Conservation (phyloP, 768 basidiomycete species). For the Tephrocybe sp. region DNA sequence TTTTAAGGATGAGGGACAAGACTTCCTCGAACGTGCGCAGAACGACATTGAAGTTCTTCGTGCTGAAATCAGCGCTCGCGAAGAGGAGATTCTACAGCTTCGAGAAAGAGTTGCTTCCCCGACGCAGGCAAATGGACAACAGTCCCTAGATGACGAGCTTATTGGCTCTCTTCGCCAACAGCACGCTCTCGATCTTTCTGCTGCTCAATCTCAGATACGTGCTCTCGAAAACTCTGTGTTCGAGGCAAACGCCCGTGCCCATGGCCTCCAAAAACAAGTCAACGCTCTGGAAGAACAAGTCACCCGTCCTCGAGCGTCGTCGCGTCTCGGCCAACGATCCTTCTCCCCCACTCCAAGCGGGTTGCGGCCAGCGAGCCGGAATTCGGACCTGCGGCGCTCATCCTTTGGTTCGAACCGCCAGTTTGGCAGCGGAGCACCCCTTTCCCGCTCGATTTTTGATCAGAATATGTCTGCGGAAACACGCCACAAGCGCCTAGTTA, state of each 20-base stretch:
- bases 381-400: conserved; percentile 34
- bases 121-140: conserved; percentile 35
- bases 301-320: conserved; percentile 42
- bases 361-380: conserved; percentile 47
- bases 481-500: conserved; percentile 79
- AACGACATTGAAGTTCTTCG: conserved; percentile 73
- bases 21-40: conserved; percentile 62
- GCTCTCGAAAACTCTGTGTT: conserved; percentile 72
- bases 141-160: conserved; percentile 75
- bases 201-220: conserved; percentile 78
- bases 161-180: conserved; percentile 70
- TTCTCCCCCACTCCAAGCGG: conserved; percentile 45
- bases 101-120: conserved; percentile 46
- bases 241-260: conserved; percentile 68
- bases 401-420: conserved; percentile 41
- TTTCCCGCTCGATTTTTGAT: conserved; percentile 65
- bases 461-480: conserved; percentile 72
- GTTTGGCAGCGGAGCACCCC: conserved; percentile 31
- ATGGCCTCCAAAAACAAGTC: conserved; percentile 69
- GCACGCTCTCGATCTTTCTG: conserved; percentile 77
- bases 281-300: conserved; percentile 67
- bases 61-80: conserved; percentile 57
- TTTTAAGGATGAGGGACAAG: conserved; percentile 58
- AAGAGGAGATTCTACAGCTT: conserved; percentile 66
- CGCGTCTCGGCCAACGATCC: conserved; percentile 41